Evolutionary conservation across 225 moss, liverwort and hornwort species (phyloP).

Genomic region (Bryum argenteum): DNA sequence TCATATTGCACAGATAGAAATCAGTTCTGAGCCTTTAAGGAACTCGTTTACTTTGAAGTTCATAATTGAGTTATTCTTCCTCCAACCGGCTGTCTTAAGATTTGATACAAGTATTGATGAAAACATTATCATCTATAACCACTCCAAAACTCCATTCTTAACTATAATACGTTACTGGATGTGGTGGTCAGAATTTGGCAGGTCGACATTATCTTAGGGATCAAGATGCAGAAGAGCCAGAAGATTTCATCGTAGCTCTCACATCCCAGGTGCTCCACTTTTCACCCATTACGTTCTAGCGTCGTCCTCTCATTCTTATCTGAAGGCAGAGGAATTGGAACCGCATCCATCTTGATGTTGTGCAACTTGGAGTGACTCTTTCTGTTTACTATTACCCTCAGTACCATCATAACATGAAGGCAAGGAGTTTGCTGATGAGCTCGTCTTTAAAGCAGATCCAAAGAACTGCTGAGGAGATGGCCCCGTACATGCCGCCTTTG

Average conservation of each 20-base stretch:
- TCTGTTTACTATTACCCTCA: neutral
- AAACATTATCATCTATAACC: neutral
- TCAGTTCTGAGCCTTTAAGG: conserved; percentile 5
- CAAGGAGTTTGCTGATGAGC: conserved; percentile 18
- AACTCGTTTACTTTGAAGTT: neutral
- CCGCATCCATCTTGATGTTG: conserved; percentile 1
- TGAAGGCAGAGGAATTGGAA: neutral
- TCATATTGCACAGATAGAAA: neutral
- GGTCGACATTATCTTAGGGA: conserved; percentile 68
- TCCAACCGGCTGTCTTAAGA: neutral
- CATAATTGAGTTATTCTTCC: neutral
- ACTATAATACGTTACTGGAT: conserved; percentile 3
- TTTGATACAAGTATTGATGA: neutral
- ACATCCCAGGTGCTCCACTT: conserved; percentile 65
- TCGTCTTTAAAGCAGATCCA: conserved; percentile 57
- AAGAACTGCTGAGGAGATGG: conserved; percentile 83
- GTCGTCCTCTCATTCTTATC: conserved; percentile 8
- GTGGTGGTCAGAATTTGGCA: conserved; percentile 49
- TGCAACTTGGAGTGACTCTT: conserved; percentile 22
- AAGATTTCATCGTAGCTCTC: conserved; percentile 80
- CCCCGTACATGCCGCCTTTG: conserved; percentile 72
- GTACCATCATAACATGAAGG: neutral
- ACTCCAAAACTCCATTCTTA: neutral
- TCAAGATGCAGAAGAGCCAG: conserved; percentile 94
- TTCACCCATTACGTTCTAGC: conserved; percentile 8